A percentile compares a stretch with the other conserved stretches of the same genome.
phyloP scores from a whole-genome alignment of 1,284 basidiomycete species.

The Takashimella tepidaria region DNA sequence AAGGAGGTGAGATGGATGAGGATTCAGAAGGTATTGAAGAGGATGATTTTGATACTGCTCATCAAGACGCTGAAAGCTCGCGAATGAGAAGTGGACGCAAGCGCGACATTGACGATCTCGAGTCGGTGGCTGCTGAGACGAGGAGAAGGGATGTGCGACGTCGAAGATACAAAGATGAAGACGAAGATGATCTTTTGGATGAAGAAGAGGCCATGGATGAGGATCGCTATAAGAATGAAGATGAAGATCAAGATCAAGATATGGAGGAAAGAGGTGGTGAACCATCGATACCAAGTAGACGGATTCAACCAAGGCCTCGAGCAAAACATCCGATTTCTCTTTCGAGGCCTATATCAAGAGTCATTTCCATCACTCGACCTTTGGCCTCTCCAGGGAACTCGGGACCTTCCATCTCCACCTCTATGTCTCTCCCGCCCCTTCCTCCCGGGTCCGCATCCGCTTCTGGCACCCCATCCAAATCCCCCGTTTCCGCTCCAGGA shows the following conservation, averaged over 20 bases:
- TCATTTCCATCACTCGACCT: not conserved
- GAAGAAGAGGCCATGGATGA: conserved; percentile 2
- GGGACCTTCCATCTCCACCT: not conserved
- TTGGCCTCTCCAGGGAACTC: not conserved
- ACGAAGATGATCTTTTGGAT: not conserved
- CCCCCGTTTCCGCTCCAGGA: not conserved
- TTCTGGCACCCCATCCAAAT: too few relatives aligned
- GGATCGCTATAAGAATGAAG: conserved; percentile 2
- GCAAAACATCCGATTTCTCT: too few relatives aligned
- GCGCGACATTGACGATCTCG: not conserved
- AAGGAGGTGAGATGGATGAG: not conserved
- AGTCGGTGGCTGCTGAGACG: not conserved
- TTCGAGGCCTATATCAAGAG: not conserved
- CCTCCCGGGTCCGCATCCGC: not conserved
- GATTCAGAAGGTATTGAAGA: conserved; percentile 1
- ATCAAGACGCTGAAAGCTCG: too few relatives aligned
- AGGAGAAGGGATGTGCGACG: not conserved
- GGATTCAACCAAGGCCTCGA: too few relatives aligned
- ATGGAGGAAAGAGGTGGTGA: conserved; percentile 1
- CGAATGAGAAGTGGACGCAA: not conserved
- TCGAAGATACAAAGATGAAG: not conserved
- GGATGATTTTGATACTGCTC: not conserved
- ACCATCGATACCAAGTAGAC: too few relatives aligned
- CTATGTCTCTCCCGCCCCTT: not conserved
- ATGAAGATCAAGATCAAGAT: not conserved